Conservation (phyloP, 768 basidiomycete genomes). For the Boletus sp. region DNA sequence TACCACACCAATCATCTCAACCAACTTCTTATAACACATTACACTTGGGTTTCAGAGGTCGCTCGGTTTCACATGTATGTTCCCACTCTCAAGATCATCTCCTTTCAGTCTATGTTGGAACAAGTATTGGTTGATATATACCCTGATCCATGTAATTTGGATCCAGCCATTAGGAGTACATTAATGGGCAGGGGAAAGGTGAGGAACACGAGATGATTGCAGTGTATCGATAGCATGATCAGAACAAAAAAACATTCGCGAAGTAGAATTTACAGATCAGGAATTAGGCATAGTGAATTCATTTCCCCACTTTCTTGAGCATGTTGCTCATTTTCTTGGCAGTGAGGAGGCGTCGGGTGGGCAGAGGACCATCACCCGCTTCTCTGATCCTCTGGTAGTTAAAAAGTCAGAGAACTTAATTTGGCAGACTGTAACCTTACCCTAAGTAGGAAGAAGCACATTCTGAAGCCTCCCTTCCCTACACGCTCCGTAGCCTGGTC, state of each 20-base stretch:
- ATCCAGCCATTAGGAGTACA: neutral
- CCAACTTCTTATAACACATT: neutral
- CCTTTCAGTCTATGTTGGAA: constrained; percentile 10
- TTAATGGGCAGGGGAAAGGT: neutral
- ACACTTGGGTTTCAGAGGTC: constrained; percentile 5
- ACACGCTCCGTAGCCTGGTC: constrained; percentile 11
- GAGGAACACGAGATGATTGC: neutral
- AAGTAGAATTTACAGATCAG: neutral
- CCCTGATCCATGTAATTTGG: constrained; percentile 3
- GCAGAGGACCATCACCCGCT: constrained; percentile 15
- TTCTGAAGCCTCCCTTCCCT: constrained; percentile 21
- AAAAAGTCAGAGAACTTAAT: neutral
- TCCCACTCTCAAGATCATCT: constrained; percentile 6
- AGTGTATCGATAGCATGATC: constrained; percentile 9
- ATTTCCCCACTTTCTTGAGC: neutral
- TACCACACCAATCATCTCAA: neutral
- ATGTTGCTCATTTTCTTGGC: constrained; percentile 7
- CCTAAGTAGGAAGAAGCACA: constrained; percentile 32
- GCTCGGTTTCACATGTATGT: constrained; percentile 8
- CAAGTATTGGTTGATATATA: constrained; percentile 16
- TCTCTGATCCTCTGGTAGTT: constrained; percentile 23
- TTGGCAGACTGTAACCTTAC: constrained; percentile 6
- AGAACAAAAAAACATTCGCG: neutral
- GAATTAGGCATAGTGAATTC: neutral
- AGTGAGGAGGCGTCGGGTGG: constrained; percentile 22